Evolutionary conservation across 164 flowering plant genomes (phyloP).

Genomic region (Aristolochia fimbriata): DNA sequence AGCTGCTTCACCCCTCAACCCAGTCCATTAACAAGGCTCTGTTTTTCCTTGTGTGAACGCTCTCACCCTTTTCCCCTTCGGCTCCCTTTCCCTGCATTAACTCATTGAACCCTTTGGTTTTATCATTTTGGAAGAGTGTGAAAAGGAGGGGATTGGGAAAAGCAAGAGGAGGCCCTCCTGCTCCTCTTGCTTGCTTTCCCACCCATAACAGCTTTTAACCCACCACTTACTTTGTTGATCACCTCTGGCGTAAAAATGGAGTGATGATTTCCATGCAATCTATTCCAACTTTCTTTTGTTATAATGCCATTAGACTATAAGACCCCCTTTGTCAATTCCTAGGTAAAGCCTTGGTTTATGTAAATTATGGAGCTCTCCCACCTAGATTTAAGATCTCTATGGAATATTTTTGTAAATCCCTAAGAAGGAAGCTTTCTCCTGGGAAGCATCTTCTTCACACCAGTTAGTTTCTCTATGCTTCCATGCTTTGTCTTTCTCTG

Average conservation of each 20-base stretch:
- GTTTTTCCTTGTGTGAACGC: background rate
- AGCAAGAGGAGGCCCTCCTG: background rate
- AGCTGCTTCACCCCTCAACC: background rate
- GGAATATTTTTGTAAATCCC: background rate
- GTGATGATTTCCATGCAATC: background rate
- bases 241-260: background rate
- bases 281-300: background rate
- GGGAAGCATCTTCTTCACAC: background rate
- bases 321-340: background rate
- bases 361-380: background rate
- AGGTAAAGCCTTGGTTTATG: background rate
- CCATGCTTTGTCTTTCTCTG: constrained; percentile 4
- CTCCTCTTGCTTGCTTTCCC: background rate
- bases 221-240: background rate
- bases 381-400: background rate
- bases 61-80: no score
- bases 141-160: background rate
- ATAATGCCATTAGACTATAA: background rate
- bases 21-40: background rate
- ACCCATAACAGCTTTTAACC: background rate
- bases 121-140: background rate
- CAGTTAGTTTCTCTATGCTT: background rate
- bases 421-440: constrained; percentile 3
- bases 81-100: background rate
- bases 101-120: background rate